Evolutionary conservation across 2,329 filamentous ascomycete species (phyloP).

Genomic region (Pseudocercospora ulei): DNA sequence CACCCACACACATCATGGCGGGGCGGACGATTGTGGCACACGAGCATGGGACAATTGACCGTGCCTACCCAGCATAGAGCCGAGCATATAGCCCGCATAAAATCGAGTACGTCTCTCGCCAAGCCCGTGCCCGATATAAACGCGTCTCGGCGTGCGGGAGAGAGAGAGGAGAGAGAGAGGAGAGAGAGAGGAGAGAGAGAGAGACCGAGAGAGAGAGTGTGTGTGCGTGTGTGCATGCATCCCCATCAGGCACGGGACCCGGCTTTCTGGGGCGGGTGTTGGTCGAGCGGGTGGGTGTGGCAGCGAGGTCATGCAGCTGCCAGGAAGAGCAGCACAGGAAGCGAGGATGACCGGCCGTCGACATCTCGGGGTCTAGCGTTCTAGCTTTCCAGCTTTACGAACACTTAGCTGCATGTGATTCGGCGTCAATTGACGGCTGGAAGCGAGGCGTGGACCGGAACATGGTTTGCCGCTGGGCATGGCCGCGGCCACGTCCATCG

Average conservation of each 20-base stretch:
- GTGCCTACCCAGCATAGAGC: too few species aligned
- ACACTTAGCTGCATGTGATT: slow-evolving; percentile 23
- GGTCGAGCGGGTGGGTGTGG: slow-evolving; percentile 12
- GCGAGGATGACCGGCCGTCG: slow-evolving; percentile 20
- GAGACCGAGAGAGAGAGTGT: too few species aligned
- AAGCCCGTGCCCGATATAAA: slow-evolving; percentile 13
- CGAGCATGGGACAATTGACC: too few species aligned
- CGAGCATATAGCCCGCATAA: too few species aligned
- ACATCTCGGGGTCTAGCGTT: slow-evolving; percentile 17
- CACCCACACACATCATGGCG: too few species aligned
- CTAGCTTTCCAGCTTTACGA: too few species aligned
- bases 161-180: too few species aligned
- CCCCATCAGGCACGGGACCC: slow-evolving; percentile 12
- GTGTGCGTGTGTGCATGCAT: too few species aligned
- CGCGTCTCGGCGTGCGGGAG: slow-evolving; percentile 17
- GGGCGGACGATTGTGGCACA: too few species aligned
- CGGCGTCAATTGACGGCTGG: slow-evolving; percentile 16
- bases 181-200: too few species aligned
- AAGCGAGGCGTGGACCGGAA: slow-evolving; percentile 19
- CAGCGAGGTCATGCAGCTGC: slow-evolving; percentile 16
- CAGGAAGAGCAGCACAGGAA: slow-evolving; percentile 10
- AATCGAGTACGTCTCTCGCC: too few species aligned
- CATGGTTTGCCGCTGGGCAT: slow-evolving; percentile 13
- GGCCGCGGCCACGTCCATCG: slow-evolving; percentile 7
- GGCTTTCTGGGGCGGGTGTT: slow-evolving; percentile 10